Evolutionary conservation across 139 green algal genomes (phyloP).

Genomic region (Klebsormidium nitens): DNA sequence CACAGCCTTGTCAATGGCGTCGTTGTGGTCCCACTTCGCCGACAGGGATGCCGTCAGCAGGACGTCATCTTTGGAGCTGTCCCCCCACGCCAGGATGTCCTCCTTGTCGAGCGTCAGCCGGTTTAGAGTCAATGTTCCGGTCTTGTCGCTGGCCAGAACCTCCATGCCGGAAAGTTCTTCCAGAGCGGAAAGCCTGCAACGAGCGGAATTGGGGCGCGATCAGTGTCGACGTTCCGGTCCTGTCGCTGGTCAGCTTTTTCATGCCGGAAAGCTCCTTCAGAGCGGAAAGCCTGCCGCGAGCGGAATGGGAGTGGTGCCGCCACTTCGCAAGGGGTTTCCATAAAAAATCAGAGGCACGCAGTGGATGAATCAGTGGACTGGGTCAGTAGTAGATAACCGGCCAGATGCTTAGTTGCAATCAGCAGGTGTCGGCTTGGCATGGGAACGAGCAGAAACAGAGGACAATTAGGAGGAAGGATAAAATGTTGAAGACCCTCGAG

Average conservation of each 20-base stretch:
- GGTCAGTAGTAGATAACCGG: no score
- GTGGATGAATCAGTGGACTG: no score
- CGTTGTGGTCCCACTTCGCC: slow-evolving; percentile 53
- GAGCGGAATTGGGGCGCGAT: no score
- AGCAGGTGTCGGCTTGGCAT: no score
- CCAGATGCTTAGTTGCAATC: no score
- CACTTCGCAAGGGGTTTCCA: no score
- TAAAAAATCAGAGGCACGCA: no score
- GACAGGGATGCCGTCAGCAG: slow-evolving; percentile 62
- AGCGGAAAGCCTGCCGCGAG: background rate
- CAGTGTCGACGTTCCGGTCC: slow-evolving; percentile 77
- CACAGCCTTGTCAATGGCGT: slow-evolving; percentile 27
- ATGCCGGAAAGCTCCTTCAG: slow-evolving; percentile 25
- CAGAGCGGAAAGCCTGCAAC: slow-evolving; percentile 3
- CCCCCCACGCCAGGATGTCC: background rate
- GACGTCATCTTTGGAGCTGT: slow-evolving; percentile 41
- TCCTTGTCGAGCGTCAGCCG: slow-evolving; percentile 66
- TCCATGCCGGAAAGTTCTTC: slow-evolving; percentile 30
- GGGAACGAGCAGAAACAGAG: no score
- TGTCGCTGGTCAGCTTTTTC: slow-evolving; percentile 56
- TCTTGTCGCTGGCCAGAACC: slow-evolving; percentile 71
- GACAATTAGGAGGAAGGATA: no score
- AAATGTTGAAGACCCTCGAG: no score
- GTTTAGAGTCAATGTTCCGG: slow-evolving; percentile 80
- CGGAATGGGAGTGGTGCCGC: no score